A percentile compares a stretch with the other conserved stretches of the same genome.
Conservation (phyloP, 495 filamentous ascomycete genomes). For the Aspergillus campestris region DNA sequence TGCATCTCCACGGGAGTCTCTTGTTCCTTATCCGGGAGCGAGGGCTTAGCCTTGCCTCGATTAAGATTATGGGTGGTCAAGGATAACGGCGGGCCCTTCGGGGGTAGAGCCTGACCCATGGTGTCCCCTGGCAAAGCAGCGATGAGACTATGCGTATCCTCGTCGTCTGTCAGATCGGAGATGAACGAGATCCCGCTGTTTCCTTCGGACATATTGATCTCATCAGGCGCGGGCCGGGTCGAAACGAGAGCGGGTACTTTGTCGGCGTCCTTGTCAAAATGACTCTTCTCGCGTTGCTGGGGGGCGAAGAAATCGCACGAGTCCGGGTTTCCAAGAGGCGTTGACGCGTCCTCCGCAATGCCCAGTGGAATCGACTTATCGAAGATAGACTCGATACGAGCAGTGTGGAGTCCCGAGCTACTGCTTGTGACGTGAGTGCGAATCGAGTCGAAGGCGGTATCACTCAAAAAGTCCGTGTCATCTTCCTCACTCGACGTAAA, state of each 20-base stretch:
- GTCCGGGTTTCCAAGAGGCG: conserved; percentile 46
- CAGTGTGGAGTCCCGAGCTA: conserved; percentile 38
- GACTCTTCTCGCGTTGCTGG: conserved; percentile 18
- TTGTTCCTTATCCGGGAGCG: neutral
- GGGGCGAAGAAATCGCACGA: conserved; percentile 34
- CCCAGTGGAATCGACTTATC: conserved; percentile 63
- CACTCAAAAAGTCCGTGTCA: conserved; percentile 77
- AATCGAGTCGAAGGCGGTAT: conserved; percentile 86
- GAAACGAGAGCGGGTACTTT: neutral
- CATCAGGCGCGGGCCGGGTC: conserved; percentile 25
- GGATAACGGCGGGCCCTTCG: neutral
- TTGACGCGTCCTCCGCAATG: conserved; percentile 47
- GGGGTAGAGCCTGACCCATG: conserved; percentile 2
- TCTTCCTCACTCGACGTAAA: conserved; percentile 75
- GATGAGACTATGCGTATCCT: conserved; percentile 26
- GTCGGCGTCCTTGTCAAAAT: neutral
- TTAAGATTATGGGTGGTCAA: neutral
- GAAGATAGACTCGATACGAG: conserved; percentile 80
- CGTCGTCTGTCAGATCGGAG: conserved; percentile 19
- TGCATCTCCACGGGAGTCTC: neutral
- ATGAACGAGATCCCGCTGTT: conserved; percentile 17
- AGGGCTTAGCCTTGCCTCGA: neutral
- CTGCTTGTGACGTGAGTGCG: conserved; percentile 68
- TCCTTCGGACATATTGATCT: conserved; percentile 2
- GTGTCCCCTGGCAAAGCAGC: conserved; percentile 24